phyloP scores from a whole-genome alignment of 1,139 yeast species.

The Pichia sp. region DNA sequence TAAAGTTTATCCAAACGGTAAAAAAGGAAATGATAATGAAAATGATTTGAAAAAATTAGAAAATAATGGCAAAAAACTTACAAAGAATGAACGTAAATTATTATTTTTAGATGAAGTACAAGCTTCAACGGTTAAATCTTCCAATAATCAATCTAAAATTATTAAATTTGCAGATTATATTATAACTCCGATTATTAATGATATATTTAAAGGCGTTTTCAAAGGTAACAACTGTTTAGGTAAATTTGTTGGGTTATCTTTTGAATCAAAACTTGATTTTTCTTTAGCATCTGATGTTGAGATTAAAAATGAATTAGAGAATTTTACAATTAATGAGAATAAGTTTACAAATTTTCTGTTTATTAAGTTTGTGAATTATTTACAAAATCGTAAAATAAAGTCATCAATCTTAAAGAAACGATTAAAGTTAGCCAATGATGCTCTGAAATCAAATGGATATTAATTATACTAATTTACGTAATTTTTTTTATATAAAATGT shows the following conservation, averaged over 20 bases:
- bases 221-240: slow-evolving; percentile 9
- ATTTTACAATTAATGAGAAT: not conserved
- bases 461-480: too few species aligned
- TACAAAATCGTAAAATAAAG: not conserved
- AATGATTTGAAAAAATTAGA: not conserved
- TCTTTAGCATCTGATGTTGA: slow-evolving; percentile 1
- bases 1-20: slow-evolving; percentile 16
- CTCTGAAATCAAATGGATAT: too few species aligned
- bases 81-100: slow-evolving; percentile 9
- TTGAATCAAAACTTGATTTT: slow-evolving; percentile 5
- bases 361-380: slow-evolving; percentile 2
- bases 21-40: not conserved
- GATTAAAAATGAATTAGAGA: not conserved
- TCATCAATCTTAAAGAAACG: not conserved
- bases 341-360: slow-evolving; percentile 1
- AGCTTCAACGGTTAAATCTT: not conserved
- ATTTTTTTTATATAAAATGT: not conserved
- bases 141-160: not conserved
- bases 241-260: slow-evolving; percentile 6
- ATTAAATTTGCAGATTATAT: slow-evolving; percentile 3
- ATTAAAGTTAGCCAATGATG: not conserved
- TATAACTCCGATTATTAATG: slow-evolving; percentile 6
- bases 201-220: slow-evolving; percentile 13
- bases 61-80: slow-evolving; percentile 3
- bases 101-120: slow-evolving; percentile 8